Evolutionary conservation across 805 yeast species (phyloP), one percentile per base, ranked within the genome.

Genomic region (Kuraishia piskuri): DNA sequence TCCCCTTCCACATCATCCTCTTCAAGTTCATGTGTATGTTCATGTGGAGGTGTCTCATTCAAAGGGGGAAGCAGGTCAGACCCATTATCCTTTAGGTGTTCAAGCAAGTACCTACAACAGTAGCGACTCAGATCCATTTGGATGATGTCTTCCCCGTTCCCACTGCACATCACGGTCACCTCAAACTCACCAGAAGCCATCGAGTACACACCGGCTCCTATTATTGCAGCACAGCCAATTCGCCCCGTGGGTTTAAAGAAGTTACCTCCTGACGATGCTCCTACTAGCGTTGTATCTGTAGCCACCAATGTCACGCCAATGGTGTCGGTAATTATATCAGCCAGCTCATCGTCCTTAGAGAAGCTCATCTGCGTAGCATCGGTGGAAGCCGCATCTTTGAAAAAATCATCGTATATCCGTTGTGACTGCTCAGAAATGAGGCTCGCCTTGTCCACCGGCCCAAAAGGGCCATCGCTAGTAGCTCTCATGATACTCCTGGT

Each of bases 61-160:
- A 52, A 46, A 14, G 63, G 61, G 26, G 71, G 49, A 19, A 51
- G 53, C 7, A 55, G 50, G 0, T 62, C 65, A 44, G 60, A 59
- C 22, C 62, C 66, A 9, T 59, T 59, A 25, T 56, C 56, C 6
- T 56, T 60, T 8, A 56, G 40, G 12, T 24, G 24, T 2, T 26
- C 48, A 22, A 59, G 31, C 5, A 60, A 52, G 44, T 56, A 55
- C 2, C 50, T 40, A 48, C 70, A 63, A n/a, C 66, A 60, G 12
- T 53, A 54, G 37, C 71, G 58, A 2, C 79, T 76, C 21, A 80
- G 59, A 51, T 70, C 73, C 70, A 72, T 66, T 51, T 64, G 63
- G 3, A 78, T 66, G 37, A 80, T 79, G 53, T 78, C 80, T 57
- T 80, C 85, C 2, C 85, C 85, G 59, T 76, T 78, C 2, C 85